A percentile compares a stretch with the other conserved stretches of the same genome.
These are phyloP conservation scores for Colletotrichum gigasporum DNA, from an alignment of 2,329 filamentous ascomycete species.

Conservation along the genomic window DNA sequence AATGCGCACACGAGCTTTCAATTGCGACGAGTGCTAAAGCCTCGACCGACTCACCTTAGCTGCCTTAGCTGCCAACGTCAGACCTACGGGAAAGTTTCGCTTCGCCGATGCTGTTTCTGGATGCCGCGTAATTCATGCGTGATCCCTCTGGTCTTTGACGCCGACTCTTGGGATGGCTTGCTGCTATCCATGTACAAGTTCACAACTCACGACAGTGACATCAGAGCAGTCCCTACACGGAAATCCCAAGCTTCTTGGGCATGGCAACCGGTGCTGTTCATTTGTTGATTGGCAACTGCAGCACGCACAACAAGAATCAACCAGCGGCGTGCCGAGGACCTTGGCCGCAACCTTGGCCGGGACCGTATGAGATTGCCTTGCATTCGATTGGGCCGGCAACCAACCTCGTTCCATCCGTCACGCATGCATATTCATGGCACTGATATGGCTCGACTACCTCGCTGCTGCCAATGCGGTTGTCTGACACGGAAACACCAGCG, in stretches of 20 bases:
- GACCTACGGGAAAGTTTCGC: slow-evolving; percentile 3
- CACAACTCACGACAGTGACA: slow-evolving; percentile 1
- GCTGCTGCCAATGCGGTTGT: background rate
- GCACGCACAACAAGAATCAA: background rate
- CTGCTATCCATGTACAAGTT: background rate
- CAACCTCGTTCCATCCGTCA: background rate
- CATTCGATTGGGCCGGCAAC: background rate
- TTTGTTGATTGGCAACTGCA: background rate
- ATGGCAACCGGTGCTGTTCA: background rate
- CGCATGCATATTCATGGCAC: background rate
- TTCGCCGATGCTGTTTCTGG: background rate
- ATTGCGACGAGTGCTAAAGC: background rate
- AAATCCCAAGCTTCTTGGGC: slow-evolving; percentile 4
- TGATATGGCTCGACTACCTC: background rate
- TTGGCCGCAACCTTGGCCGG: slow-evolving; percentile 7
- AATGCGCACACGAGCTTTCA: too few relatives aligned
- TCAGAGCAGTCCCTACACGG: background rate
- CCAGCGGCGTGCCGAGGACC: slow-evolving; percentile 3
- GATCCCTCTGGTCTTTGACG: too few relatives aligned
- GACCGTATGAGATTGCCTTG: background rate
- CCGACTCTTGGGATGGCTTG: background rate
- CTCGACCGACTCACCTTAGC: too few relatives aligned
- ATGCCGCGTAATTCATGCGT: background rate
- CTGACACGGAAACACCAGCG: background rate
- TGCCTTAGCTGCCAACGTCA: background rate